Conservation (phyloP, 345 rosid species). For the Fremontodendron californicum region DNA sequence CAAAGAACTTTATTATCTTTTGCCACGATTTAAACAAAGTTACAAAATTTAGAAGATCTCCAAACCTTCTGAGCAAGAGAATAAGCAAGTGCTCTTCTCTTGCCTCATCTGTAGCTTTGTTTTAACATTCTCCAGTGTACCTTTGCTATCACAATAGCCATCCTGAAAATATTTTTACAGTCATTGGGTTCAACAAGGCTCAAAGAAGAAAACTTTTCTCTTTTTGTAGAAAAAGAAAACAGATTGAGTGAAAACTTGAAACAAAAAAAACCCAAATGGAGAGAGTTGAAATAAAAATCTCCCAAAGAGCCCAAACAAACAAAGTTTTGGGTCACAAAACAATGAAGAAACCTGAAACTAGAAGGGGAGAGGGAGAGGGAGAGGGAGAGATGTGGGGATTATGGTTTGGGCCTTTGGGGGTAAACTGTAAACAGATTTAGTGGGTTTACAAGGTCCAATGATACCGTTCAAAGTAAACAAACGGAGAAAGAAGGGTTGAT, state of each 20-base stretch:
- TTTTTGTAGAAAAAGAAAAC: not conserved
- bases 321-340: not conserved
- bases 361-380: conserved; percentile 7
- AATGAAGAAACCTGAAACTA: conserved; percentile 5
- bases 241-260: not conserved
- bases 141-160: conserved; percentile 93
- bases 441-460: conserved; percentile 21
- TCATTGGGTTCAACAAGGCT: no score
- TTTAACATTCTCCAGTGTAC: conserved; percentile 68
- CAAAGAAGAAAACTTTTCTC: conserved; percentile 5
- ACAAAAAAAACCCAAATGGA: not conserved
- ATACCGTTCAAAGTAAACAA: conserved; percentile 26
- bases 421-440: not conserved
- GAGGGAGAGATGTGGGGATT: not conserved
- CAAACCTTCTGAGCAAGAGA: conserved; percentile 79
- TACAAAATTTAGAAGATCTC: not conserved
- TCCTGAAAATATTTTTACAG: conserved; percentile 35
- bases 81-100: conserved; percentile 82
- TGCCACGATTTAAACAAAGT: not conserved
- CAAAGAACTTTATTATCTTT: not conserved
- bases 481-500: no score
- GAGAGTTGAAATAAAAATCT: not conserved
- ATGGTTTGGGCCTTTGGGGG: not conserved
- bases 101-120: conserved; percentile 76
- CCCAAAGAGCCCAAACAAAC: not conserved